These are phyloP conservation scores for Isochrysis galbana DNA, from an alignment of 78 protist species.

Conservation along the genomic window DNA sequence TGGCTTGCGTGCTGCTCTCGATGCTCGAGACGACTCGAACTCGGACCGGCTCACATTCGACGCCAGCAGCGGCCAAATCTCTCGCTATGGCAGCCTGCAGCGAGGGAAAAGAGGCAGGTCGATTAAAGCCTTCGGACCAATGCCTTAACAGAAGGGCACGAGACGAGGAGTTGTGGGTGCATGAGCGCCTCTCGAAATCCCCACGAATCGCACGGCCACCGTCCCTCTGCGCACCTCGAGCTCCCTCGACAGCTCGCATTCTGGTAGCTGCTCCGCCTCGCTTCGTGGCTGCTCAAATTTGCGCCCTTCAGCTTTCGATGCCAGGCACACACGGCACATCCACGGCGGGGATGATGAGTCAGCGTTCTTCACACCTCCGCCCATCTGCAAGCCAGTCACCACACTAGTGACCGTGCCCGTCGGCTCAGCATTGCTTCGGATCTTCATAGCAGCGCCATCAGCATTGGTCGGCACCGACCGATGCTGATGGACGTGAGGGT, in stretches of 20 bases:
- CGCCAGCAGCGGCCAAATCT: background rate
- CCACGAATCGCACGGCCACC: no score
- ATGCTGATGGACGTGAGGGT: background rate
- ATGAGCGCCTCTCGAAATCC: no score
- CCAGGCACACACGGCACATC: background rate
- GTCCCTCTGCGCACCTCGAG: background rate
- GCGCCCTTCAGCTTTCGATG: background rate
- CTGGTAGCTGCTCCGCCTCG: background rate
- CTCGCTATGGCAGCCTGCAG: background rate
- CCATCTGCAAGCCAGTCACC: background rate
- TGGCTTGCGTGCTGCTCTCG: background rate
- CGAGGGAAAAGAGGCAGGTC: no score
- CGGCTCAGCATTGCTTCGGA: no score
- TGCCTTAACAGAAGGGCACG: no score
- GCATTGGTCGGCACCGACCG: no score
- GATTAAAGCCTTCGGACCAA: no score
- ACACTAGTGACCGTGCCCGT: no score
- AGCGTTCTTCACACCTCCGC: no score
- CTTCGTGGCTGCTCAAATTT: background rate
- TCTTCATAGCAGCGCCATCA: no score
- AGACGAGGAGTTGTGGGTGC: background rate
- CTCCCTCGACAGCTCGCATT: background rate
- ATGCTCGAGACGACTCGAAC: background rate
- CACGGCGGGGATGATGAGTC: background rate
- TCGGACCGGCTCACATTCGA: background rate